Base-by-base conservation (phyloP, 2,329 filamentous ascomycete genomes). In the Fusarium sublunatum region DNA sequence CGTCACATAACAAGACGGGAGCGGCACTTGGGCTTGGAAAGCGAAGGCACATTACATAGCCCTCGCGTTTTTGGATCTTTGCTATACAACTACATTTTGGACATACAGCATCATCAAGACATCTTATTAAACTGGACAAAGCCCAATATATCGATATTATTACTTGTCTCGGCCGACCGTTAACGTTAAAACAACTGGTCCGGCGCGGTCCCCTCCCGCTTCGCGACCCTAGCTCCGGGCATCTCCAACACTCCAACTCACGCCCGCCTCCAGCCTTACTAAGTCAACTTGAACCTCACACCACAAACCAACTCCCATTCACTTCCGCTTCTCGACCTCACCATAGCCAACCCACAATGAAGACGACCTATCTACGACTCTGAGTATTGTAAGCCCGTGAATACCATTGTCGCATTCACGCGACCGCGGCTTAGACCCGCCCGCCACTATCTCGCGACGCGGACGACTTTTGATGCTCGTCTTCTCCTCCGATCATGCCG, bases 401-500 rank as follows among this genome's bases (percentile, higher is more conserved):
- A 51, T 34, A 36, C 32, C 31, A 46, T 43, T 41, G 64, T 67
- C 63, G 63, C 48, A 45, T 59, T 50, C 56, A 52, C 63, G 63
- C 63, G 59, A 65, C 50, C 50, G 63, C 63, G 50, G 60, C 47
- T 43, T 45, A 45, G 45, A 57, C 43, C 58, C 61, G 53, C 53
- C 58, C 54, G 41, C 45, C 54, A 35, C 26, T 43, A 40, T 45
- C 57, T 54, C 69, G 67, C 69, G 69, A 71, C 69, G 69, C 69
- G 69, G 65, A 60, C 63, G 64, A 69, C 47, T 48, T 48, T 49
- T 55, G 44, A 52, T 38, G 43, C 41, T 57, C 24, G 34, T 55
- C 54, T 45, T 51, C 50, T 36, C 36, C 44, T 29, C 56, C 53
- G 54, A 81, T 70, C 38, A 88, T 88, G 86, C 86, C 86, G 42